phyloP scores from a whole-genome alignment of 345 rosid genomes.

The Leavenworthia alabamica region DNA sequence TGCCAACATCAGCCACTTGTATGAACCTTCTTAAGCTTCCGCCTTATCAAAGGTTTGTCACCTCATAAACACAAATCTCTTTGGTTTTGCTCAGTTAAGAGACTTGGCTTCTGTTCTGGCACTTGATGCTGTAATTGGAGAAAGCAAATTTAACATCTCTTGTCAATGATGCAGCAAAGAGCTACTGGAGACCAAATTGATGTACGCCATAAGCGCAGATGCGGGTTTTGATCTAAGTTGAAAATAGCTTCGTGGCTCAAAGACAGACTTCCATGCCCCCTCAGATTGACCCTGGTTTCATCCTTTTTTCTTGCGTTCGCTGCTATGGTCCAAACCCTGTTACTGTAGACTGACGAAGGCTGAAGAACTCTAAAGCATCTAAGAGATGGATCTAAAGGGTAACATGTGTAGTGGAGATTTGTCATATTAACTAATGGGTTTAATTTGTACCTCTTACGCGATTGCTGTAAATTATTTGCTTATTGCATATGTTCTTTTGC shows the following conservation, averaged over 20 bases:
- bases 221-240: slow-evolving; percentile 98
- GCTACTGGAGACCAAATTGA: slow-evolving; percentile 72
- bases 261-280: not conserved
- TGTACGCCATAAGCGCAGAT: slow-evolving; percentile 89
- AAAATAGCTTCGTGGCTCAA: slow-evolving; percentile 23
- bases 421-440: not conserved
- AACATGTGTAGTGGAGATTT: not conserved
- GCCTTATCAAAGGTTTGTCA: slow-evolving; percentile 83
- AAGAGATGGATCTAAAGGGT: not conserved
- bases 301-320: not conserved
- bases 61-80: not conserved
- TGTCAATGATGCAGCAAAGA: slow-evolving; percentile 67
- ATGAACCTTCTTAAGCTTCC: slow-evolving; percentile 99
- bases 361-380: not conserved
- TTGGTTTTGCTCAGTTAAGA: not conserved
- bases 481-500: not conserved
- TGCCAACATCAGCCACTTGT: slow-evolving; percentile 96
- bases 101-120: not conserved
- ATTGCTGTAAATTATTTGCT: slow-evolving; percentile 4
- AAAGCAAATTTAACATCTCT: not conserved
- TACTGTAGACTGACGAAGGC: not conserved
- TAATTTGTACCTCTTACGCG: not conserved
- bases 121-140: slow-evolving; percentile 7
- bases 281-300: not conserved
- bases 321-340: not conserved